These are phyloP conservation scores for Pharnaceum exiguum DNA, from an alignment of 148 eudicot genomes.

Conservation along the genomic window DNA sequence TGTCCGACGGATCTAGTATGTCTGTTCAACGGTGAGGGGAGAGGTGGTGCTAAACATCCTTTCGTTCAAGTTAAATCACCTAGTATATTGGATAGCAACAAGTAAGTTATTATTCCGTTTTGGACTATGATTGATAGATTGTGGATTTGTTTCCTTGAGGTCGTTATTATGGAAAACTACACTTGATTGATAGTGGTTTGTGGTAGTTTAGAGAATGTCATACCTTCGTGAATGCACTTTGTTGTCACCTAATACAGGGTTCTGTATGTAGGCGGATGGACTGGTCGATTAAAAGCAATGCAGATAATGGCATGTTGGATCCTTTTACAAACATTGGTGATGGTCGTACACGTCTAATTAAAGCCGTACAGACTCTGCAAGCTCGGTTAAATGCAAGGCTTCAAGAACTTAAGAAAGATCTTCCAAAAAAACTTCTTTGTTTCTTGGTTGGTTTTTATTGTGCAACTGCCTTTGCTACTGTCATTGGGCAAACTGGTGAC, in stretches of 20 bases:
- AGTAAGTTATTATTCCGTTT: slow-evolving; percentile 39
- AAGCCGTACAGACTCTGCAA: slow-evolving; percentile 39
- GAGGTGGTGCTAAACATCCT: slow-evolving; percentile 21
- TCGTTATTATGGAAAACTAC: no score
- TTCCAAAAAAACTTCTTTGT: slow-evolving; percentile 56
- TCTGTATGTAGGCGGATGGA: slow-evolving; percentile 36
- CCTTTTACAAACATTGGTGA: slow-evolving; percentile 33
- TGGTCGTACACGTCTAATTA: slow-evolving; percentile 64
- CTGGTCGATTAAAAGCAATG: slow-evolving; percentile 58
- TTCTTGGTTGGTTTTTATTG: slow-evolving; percentile 87
- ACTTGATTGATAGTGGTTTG: no score
- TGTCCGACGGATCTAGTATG: slow-evolving; percentile 21
- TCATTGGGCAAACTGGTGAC: slow-evolving; percentile 92
- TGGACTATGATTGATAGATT: no score
- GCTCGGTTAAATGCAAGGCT: slow-evolving; percentile 43
- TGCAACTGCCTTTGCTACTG: slow-evolving; percentile 86
- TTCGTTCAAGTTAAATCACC: slow-evolving; percentile 23
- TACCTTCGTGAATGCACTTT: not conserved
- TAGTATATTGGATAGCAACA: slow-evolving; percentile 20
- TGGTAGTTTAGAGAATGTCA: not conserved
- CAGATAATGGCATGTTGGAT: slow-evolving; percentile 46
- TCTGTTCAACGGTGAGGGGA: slow-evolving; percentile 19
- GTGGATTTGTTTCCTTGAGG: no score
- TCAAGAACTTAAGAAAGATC: slow-evolving; percentile 44
- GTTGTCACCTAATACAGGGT: not conserved